Evolutionary conservation across 192 early-diverging fungal genomes (phyloP), one percentile per base, ranked within the genome.

Genomic region (Phycomyces nitens): DNA sequence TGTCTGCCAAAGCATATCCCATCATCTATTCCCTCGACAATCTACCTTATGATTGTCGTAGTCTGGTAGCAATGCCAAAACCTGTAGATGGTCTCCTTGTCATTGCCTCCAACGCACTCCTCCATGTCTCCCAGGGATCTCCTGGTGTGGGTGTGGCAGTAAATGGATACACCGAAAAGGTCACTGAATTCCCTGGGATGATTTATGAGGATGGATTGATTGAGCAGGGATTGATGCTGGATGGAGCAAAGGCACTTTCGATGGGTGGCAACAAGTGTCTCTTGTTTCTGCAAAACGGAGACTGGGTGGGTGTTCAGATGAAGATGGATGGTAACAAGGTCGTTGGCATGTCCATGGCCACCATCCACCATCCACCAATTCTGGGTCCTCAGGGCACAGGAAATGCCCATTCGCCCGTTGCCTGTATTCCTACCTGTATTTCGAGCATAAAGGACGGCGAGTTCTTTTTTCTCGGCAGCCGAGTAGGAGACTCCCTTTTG

Each of bases 21-120:
- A 80, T 95, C 34, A 85, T 99, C 24, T 94, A 89, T 69, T 75
- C 85, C 1, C 80, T 87, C 15, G 77, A 86, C 24, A 62, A 86
- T 14, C 79, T 99, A 44, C 97, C 97, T 3, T 93, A 91, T 68
- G 94, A 96, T 71, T 80, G 87, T 56, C 80, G 80, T 51, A 70
- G 72, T 10, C 61, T 98, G 50, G 70, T 88, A 26, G 75, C 93
- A 0, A 81, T 95, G 29, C 94, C 94, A 0, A 81, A 84, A 51
- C 92, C 97, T 15, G 78, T 96, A 11, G 91, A 91, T 40, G 97
- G 95, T 10, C 76, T 97, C 5, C 75, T 99, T 44, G 83, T 95
- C 0, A 65, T 96, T 14, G 84, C 84, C 0, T 78, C 89, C 27
- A 94, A 92, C 72, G 85, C 90, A 5, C 58, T 99, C 18, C 80